A percentile compares a stretch with the other conserved stretches of the same genome.
Conservation (phyloP, 1,284 basidiomycete species). For the Farysia itapuensis region DNA sequence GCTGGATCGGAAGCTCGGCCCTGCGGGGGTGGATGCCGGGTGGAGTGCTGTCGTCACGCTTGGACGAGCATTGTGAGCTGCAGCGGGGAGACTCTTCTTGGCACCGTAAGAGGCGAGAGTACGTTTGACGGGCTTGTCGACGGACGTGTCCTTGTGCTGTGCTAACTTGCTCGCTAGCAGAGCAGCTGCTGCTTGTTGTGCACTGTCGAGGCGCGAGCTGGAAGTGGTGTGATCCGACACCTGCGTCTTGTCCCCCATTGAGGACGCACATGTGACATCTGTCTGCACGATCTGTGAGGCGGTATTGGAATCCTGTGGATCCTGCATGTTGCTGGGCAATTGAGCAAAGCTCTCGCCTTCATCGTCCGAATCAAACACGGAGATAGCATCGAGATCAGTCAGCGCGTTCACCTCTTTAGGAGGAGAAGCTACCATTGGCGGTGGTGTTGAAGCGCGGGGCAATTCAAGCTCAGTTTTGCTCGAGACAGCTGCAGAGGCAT, state of each 20-base stretch:
- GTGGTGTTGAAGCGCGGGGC: conserved; percentile 34
- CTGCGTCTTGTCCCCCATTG: conserved; percentile 7
- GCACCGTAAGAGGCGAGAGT: conserved; percentile 34
- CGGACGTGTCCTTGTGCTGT: conserved; percentile 16
- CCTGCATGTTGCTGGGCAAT: too few relatives aligned
- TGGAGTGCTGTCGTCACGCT: conserved; percentile 16
- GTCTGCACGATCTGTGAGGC: too few relatives aligned
- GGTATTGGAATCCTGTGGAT: too few relatives aligned
- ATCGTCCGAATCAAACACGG: conserved; percentile 15
- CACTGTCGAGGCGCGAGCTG: conserved; percentile 10
- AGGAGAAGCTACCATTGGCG: not conserved
- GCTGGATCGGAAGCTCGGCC: conserved; percentile 38
- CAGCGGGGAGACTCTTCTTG: conserved; percentile 37
- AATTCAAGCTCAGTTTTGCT: conserved; percentile 4
- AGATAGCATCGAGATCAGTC: conserved; percentile 3
- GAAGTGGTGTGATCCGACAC: conserved; percentile 17
- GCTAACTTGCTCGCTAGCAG: conserved; percentile 14
- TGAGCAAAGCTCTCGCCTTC: conserved; percentile 5
- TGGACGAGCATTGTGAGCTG: conserved; percentile 8
- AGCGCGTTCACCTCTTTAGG: not conserved
- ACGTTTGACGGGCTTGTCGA: conserved; percentile 30
- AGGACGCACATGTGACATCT: too few relatives aligned
- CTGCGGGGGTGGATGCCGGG: conserved; percentile 36
- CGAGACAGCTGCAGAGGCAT: too few relatives aligned
- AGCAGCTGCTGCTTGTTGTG: conserved; percentile 23